Conservation (phyloP, 164 flowering plant species). For the Stephania cephalantha region DNA sequence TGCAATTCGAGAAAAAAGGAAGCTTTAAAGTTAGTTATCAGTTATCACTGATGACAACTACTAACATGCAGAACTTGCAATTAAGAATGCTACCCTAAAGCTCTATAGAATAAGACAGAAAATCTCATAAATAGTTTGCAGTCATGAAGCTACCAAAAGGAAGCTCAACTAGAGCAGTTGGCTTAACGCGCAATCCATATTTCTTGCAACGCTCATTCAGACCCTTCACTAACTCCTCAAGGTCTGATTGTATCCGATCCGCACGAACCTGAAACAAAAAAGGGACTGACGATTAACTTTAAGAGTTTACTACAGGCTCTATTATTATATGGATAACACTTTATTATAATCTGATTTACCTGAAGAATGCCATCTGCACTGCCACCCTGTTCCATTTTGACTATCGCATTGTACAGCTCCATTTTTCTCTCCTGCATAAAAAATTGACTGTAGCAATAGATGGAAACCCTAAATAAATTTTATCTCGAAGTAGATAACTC, state of each 20-base stretch:
- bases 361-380: constrained; percentile 53
- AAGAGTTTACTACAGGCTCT: background rate
- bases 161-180: constrained; percentile 73
- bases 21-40: too few species aligned
- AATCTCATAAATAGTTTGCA: background rate
- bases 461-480: background rate
- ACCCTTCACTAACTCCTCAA: constrained; percentile 73
- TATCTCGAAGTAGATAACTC: background rate
- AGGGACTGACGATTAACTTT: constrained; percentile 4
- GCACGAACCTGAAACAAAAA: constrained; percentile 53
- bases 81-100: background rate
- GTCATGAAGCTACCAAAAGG: constrained; percentile 63
- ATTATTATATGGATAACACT: background rate
- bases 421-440: constrained; percentile 59
- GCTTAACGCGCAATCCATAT: constrained; percentile 75
- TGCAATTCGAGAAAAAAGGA: too few species aligned
- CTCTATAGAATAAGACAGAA: background rate
- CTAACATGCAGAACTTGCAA: background rate
- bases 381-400: constrained; percentile 73
- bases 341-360: constrained; percentile 33
- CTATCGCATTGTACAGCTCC: constrained; percentile 81
- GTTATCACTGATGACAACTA: too few species aligned
- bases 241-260: constrained; percentile 64
- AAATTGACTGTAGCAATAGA: background rate
- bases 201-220: constrained; percentile 91